Base-by-base conservation (phyloP, 768 basidiomycete genomes). In the Amanita fuliginea region DNA sequence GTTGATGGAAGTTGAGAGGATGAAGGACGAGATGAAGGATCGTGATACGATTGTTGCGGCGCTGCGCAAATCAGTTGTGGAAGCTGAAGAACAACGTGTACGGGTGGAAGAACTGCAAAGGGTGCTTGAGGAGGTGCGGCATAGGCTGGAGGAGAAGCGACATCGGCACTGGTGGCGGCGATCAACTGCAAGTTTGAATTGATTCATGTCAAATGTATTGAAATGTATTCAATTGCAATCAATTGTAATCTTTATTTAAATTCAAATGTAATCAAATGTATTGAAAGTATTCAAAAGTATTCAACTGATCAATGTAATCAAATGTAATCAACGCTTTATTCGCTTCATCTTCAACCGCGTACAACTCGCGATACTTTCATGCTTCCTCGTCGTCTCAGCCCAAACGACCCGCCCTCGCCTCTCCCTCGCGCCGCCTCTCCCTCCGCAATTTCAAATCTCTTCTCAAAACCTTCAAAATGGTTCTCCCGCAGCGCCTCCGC, bases 401-500 rank as follows among this genome's bases (percentile, higher is more conserved):
- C 34, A 16, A 28, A 37, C 13, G 24, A 26, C 28, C 26, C 26
- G n/a, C 16, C 33, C 16, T 21, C 22, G 18, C 41, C 5, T 67
- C 69, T 52, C 68, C 74, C 82, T 83, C 56, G 79, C 84, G 5
- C 68, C 64, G 7, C 86, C 85, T 0, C 85, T 85, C 11, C 80
- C 80, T 5, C 69, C 3, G 78, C 81, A 3, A 72, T 86, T 51
- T 74, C 81, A 0, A 73, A 79, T 32, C 76, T 87, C 55, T 68
- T 87, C 35, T 67, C 83, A 24, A 81, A 74, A 54, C 79, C 85
- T 1, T 75, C 80, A 0, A 80, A 76, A 69, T 87, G 85, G 85
- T 86, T 87, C 60, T 72, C 64, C 11, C 72, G 80, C 36, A 79
- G 80, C 51, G 67, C 73, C 3, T 79, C 81, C 1, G 68, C 72